A percentile compares a stretch with the other conserved stretches of the same genome.
These are phyloP conservation scores for Zasmidium angulare DNA, from an alignment of 2,329 filamentous ascomycete species.

Conservation along the genomic window DNA sequence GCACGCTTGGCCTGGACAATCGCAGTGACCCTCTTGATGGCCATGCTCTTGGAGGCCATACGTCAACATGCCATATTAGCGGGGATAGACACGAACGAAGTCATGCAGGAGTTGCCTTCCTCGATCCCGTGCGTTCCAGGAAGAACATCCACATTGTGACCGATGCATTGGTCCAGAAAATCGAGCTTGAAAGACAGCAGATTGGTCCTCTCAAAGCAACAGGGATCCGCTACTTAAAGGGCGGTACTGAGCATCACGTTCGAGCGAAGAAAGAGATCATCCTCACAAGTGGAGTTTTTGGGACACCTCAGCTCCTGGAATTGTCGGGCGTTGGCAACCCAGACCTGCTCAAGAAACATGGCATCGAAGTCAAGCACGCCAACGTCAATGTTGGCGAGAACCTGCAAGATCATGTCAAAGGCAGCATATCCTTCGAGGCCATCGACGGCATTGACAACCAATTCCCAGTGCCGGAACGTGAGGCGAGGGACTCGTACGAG, in stretches of 20 bases:
- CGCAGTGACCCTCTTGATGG: slow-evolving; percentile 5
- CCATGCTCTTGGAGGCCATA: slow-evolving; percentile 11
- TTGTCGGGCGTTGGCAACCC: slow-evolving; percentile 62
- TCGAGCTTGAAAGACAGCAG: slow-evolving; percentile 46
- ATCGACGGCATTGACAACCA: slow-evolving; percentile 16
- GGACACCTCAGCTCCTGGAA: slow-evolving; percentile 65
- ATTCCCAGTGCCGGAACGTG: slow-evolving; percentile 1
- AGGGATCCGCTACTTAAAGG: slow-evolving; percentile 31
- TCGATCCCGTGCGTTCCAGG: slow-evolving; percentile 26
- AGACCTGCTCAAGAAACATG: slow-evolving; percentile 51
- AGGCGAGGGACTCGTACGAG: slow-evolving; percentile 18
- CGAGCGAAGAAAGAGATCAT: slow-evolving; percentile 39
- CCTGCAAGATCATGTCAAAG: slow-evolving; percentile 55
- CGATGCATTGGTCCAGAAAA: slow-evolving; percentile 47
- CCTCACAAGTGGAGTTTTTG: slow-evolving; percentile 56
- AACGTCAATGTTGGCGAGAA: slow-evolving; percentile 64
- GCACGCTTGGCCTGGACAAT: not conserved
- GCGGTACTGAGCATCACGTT: not conserved
- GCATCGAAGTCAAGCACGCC: slow-evolving; percentile 56
- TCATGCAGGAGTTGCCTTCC: slow-evolving; percentile 24
- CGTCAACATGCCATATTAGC: slow-evolving; percentile 10
- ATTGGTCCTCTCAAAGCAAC: slow-evolving; percentile 20
- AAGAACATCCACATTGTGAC: slow-evolving; percentile 35
- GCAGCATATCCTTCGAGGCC: slow-evolving; percentile 25
- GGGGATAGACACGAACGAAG: slow-evolving; percentile 16